phyloP scores from a whole-genome alignment of 768 basidiomycete species.

The Termitomyces sp. region DNA sequence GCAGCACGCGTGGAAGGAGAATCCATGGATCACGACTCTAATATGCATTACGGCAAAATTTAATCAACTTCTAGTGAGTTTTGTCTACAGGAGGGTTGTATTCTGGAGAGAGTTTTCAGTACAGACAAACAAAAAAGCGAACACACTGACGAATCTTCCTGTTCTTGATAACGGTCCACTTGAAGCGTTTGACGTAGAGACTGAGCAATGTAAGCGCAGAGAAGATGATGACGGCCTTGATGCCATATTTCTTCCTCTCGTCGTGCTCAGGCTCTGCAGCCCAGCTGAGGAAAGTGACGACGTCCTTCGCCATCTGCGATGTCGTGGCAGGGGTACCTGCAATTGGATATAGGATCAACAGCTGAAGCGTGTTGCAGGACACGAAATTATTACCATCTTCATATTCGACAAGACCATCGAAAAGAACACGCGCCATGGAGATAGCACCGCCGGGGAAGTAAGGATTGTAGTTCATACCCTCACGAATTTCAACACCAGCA shows the following conservation, averaged over 20 bases:
- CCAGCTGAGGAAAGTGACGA: slow-evolving; percentile 93
- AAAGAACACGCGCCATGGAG: slow-evolving; percentile 95
- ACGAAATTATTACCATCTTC: slow-evolving; percentile 65
- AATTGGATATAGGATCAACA: not conserved
- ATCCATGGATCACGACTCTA: slow-evolving; percentile 1
- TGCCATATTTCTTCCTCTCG: slow-evolving; percentile 92
- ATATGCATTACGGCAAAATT: slow-evolving; percentile 6
- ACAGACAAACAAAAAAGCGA: not conserved
- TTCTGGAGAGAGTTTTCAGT: slow-evolving; percentile 21
- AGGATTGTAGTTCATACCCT: slow-evolving; percentile 98
- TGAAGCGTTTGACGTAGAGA: slow-evolving; percentile 92
- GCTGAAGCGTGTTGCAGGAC: not conserved
- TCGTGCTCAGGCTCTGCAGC: slow-evolving; percentile 98
- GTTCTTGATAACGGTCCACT: slow-evolving; percentile 90
- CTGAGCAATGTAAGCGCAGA: slow-evolving; percentile 75
- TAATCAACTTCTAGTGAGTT: slow-evolving; percentile 41
- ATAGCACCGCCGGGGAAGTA: slow-evolving; percentile 99
- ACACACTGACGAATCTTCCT: slow-evolving; percentile 75
- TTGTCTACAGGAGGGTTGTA: slow-evolving; percentile 59
- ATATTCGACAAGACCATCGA: slow-evolving; percentile 95
- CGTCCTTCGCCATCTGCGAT: slow-evolving; percentile 99
- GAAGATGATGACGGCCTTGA: slow-evolving; percentile 94
- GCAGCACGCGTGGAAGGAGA: not conserved
- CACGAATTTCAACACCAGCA: slow-evolving; percentile 89
- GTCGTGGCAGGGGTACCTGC: slow-evolving; percentile 92